Conservation (phyloP, 371 early-diverging fungal species). For the Syncephalis plumigaleata region DNA sequence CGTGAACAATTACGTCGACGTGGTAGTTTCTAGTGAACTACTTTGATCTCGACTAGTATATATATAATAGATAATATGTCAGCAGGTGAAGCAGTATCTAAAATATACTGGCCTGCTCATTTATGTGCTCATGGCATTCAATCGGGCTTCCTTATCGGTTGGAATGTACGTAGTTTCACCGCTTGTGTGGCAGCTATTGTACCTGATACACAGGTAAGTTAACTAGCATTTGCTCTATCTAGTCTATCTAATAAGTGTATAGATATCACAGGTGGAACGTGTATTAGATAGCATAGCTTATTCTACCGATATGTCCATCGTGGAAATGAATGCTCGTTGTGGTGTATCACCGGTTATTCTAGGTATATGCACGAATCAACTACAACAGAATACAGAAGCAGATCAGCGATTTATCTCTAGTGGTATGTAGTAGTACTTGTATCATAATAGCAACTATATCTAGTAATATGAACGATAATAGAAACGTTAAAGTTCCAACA, state of each 20-base stretch:
- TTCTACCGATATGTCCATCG: constrained; percentile 2
- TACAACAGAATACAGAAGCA: background rate
- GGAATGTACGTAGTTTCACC: constrained; percentile 23
- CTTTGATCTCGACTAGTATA: background rate
- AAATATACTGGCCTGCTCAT: constrained; percentile 21
- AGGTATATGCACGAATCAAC: constrained; percentile 4
- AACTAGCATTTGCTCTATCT: background rate
- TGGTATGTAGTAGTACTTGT: constrained; percentile 1
- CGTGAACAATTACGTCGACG: constrained; percentile 14
- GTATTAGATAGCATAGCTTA: background rate
- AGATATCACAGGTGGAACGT: background rate
- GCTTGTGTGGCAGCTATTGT: constrained; percentile 21
- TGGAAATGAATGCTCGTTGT: constrained; percentile 7
- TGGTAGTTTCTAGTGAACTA: constrained; percentile 13
- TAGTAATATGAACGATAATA: background rate
- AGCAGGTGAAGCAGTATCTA: constrained; percentile 16
- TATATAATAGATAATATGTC: constrained; percentile 8
- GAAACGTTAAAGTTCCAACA: constrained; percentile 1
- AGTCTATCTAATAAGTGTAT: background rate
- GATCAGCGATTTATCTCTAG: background rate
- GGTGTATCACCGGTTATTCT: constrained; percentile 8
- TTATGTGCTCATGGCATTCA: constrained; percentile 14
- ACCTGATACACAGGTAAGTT: constrained; percentile 19
- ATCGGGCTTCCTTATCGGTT: constrained; percentile 20
- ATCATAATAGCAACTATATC: background rate